Percentiles rank a stretch among this genome's conserved stretches.
Evolutionary conservation across 1,139 yeast species (phyloP).

Genomic region (Taphrina populina): DNA sequence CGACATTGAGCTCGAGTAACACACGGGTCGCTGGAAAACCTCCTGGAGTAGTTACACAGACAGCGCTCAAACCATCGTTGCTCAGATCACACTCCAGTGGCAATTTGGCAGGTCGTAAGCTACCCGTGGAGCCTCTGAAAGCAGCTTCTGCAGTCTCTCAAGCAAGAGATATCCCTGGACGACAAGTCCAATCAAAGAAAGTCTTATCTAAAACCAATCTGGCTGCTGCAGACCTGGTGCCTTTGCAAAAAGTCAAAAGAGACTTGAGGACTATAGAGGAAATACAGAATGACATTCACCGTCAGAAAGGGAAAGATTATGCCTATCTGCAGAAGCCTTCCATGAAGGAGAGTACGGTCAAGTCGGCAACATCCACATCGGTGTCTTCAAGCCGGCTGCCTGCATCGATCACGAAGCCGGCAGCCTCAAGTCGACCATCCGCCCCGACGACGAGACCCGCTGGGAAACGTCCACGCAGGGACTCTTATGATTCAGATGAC

Average conservation of each 20-base stretch:
- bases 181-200: too few relatives aligned
- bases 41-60: background rate
- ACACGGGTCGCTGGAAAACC: too few relatives aligned
- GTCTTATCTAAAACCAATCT: background rate
- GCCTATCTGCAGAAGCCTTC: conserved; percentile 7
- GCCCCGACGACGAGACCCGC: background rate
- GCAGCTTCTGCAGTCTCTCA: background rate
- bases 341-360: too few relatives aligned
- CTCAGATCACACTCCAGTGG: background rate
- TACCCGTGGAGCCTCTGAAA: background rate
- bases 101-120: background rate
- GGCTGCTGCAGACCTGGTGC: conserved; percentile 1
- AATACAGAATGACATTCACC: conserved; percentile 31
- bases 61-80: background rate
- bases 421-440: conserved; percentile 1
- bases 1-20: too few relatives aligned
- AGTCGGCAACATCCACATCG: too few relatives aligned
- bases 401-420: too few relatives aligned
- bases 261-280: conserved; percentile 29
- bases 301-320: conserved; percentile 26
- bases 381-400: too few relatives aligned
- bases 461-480: conserved; percentile 45
- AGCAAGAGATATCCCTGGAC: background rate
- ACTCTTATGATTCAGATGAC: conserved; percentile 9
- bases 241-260: conserved; percentile 26